Conservation (phyloP, 1,284 basidiomycete genomes). For the Mycosarcoma mackinlayi region DNA sequence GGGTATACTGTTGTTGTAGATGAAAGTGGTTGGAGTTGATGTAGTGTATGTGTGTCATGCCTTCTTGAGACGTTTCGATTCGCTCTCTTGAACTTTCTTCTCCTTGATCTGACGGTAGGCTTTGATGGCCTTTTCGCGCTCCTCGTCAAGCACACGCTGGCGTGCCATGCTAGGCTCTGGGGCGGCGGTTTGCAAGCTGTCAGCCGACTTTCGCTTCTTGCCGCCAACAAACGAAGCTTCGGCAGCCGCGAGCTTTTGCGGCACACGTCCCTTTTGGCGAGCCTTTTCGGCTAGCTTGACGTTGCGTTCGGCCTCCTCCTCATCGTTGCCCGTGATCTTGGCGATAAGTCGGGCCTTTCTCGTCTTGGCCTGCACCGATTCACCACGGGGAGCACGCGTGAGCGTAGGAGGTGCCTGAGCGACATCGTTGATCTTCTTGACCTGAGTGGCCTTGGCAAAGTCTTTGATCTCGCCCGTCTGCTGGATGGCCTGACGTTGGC, state of each 20-base stretch:
- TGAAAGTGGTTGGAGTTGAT: slow-evolving; percentile 1
- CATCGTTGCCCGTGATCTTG: slow-evolving; percentile 51
- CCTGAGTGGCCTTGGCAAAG: slow-evolving; percentile 50
- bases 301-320: slow-evolving; percentile 39
- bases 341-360: slow-evolving; percentile 50
- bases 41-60: background rate
- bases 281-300: slow-evolving; percentile 46
- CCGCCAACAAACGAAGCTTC: background rate
- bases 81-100: slow-evolving; percentile 39
- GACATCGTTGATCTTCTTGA: slow-evolving; percentile 59
- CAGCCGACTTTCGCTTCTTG: slow-evolving; percentile 31
- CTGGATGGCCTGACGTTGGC: slow-evolving; percentile 44
- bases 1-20: slow-evolving; percentile 27
- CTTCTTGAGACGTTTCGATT: slow-evolving; percentile 35
- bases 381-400: slow-evolving; percentile 56
- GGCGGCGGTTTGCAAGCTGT: background rate
- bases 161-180: slow-evolving; percentile 55
- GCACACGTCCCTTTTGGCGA: slow-evolving; percentile 42
- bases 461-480: slow-evolving; percentile 50
- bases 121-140: slow-evolving; percentile 54
- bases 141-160: slow-evolving; percentile 57
- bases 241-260: slow-evolving; percentile 16
- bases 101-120: slow-evolving; percentile 59
- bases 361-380: slow-evolving; percentile 46
- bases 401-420: slow-evolving; percentile 58